A percentile compares a stretch with the other conserved stretches of the same genome.
Evolutionary conservation across 1,139 yeast genomes (phyloP).

Genomic region (Saccharomyces hybrid): DNA sequence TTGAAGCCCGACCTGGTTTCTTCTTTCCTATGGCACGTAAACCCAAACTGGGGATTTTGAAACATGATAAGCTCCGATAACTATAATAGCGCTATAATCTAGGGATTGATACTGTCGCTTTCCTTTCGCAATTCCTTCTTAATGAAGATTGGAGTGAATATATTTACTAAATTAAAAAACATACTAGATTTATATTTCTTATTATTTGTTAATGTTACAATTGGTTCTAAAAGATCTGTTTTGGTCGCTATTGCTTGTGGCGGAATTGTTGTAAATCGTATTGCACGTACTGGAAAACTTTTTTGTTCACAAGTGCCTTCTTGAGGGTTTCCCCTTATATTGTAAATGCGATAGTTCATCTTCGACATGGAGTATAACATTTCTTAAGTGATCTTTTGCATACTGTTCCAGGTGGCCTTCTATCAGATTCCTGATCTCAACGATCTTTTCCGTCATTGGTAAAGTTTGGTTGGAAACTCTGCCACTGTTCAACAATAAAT

Average conservation of each 20-base stretch:
- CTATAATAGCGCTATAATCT: too few relatives aligned
- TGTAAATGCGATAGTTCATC: constrained; percentile 14
- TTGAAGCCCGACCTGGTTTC: too few relatives aligned
- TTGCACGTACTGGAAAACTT: background rate
- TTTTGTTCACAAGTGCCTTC: background rate
- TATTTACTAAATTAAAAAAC: background rate
- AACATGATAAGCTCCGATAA: too few relatives aligned
- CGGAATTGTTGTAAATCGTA: background rate
- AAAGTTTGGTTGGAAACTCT: constrained; percentile 20
- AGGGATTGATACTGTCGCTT: too few relatives aligned
- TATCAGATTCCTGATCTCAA: constrained; percentile 35
- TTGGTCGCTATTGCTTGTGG: background rate
- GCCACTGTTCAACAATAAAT: constrained; percentile 54
- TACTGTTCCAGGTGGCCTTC: constrained; percentile 40
- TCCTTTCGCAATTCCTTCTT: too few relatives aligned
- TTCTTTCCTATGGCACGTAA: too few relatives aligned
- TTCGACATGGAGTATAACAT: constrained; percentile 20
- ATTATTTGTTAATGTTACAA: background rate
- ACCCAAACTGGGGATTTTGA: too few relatives aligned
- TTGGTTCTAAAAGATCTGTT: background rate
- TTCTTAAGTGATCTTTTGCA: constrained; percentile 16
- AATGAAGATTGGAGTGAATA: background rate
- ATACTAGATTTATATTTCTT: background rate
- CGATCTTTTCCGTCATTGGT: constrained; percentile 40
- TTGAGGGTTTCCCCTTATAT: background rate